These are phyloP conservation scores for Cyberlindnera maclurae DNA, from an alignment of 805 yeast genomes.

Conservation along the genomic window DNA sequence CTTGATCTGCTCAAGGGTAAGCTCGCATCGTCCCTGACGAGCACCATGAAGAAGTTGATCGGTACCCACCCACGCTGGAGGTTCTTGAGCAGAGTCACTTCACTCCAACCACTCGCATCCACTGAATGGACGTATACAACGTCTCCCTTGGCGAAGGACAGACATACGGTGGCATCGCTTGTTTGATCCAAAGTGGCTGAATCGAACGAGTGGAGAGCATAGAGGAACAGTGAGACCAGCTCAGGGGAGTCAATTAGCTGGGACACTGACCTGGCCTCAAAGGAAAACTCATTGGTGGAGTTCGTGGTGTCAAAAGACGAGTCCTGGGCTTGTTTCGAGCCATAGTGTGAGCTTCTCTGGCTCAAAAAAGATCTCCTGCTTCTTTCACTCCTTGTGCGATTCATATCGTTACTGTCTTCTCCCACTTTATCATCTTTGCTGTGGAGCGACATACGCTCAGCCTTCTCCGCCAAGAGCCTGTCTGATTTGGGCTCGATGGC, in stretches of 20 bases:
- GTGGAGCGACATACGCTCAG: too few relatives aligned
- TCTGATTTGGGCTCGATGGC: too few relatives aligned
- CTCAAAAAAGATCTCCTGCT: too few relatives aligned
- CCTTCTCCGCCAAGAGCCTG: too few relatives aligned
- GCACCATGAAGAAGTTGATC: constrained; percentile 61
- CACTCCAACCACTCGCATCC: constrained; percentile 86
- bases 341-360: too few relatives aligned
- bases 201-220: constrained; percentile 54
- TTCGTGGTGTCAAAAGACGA: too few relatives aligned
- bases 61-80: constrained; percentile 80
- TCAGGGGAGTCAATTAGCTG: background rate
- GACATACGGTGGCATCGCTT: constrained; percentile 65
- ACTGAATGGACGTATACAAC: constrained; percentile 71
- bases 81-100: constrained; percentile 61
- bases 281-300: too few relatives aligned
- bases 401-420: too few relatives aligned
- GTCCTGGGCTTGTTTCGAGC: too few relatives aligned
- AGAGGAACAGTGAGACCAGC: constrained; percentile 37
- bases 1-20: constrained; percentile 44
- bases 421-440: too few relatives aligned
- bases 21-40: constrained; percentile 30
- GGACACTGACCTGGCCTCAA: background rate
- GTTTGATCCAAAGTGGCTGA: constrained; percentile 51
- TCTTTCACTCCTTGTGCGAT: too few relatives aligned
- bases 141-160: constrained; percentile 63